phyloP scores from a whole-genome alignment of 768 basidiomycete genomes.

The Podaxis sp. region DNA sequence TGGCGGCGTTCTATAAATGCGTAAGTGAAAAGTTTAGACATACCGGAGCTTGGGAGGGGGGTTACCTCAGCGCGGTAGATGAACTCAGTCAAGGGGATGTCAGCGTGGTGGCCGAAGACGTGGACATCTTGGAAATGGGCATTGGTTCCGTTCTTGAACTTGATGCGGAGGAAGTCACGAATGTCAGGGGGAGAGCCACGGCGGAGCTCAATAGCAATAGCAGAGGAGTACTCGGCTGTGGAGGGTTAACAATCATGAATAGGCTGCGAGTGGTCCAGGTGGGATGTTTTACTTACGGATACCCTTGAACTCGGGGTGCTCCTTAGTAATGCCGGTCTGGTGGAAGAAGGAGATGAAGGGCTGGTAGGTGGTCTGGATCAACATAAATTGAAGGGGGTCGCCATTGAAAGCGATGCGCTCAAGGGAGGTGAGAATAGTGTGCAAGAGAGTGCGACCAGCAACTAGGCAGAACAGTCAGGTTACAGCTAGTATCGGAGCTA shows the following conservation, averaged over 20 bases:
- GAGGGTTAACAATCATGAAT: background rate
- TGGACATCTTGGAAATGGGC: constrained; percentile 64
- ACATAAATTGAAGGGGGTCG: constrained; percentile 75
- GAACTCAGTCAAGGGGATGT: constrained; percentile 83
- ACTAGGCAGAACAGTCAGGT: constrained; percentile 41
- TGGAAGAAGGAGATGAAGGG: constrained; percentile 89
- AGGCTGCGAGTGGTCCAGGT: background rate
- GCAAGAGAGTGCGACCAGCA: constrained; percentile 76
- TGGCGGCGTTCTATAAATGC: constrained; percentile 41
- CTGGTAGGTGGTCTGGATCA: constrained; percentile 84
- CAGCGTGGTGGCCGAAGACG: constrained; percentile 70
- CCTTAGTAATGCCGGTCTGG: constrained; percentile 59
- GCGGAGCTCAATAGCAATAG: constrained; percentile 76
- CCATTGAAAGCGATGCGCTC: constrained; percentile 77
- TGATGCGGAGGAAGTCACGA: constrained; percentile 81
- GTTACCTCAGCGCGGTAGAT: constrained; percentile 77
- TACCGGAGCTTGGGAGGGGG: constrained; percentile 6
- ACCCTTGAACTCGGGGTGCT: constrained; percentile 56
- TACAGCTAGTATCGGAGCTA: background rate
- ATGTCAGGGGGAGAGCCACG: constrained; percentile 71
- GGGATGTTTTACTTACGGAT: constrained; percentile 53
- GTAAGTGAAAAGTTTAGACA: background rate
- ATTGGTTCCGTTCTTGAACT: constrained; percentile 80
- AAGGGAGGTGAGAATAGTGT: constrained; percentile 68
- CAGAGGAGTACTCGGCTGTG: constrained; percentile 70